Evolutionary conservation across 192 early-diverging fungal species (phyloP), one percentile per base, ranked within the genome.

Genomic region (Chytriomyces sp.): DNA sequence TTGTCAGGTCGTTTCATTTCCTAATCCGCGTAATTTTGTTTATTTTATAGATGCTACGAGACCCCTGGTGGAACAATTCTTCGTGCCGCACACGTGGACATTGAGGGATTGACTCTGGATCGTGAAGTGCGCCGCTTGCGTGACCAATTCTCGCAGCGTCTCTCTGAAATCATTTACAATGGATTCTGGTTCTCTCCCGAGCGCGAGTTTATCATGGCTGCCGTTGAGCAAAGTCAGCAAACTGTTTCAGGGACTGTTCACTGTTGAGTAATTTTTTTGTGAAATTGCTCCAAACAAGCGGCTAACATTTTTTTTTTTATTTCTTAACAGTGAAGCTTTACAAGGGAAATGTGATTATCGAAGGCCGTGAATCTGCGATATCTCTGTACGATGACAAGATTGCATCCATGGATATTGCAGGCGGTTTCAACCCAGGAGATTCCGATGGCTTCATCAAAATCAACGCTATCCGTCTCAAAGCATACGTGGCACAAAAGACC

Each of bases 371-470:
- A 76, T 94, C 94, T 67, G 80, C 76, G 59, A 86, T 85, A 69
- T 85, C 86, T 26, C 87, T 99, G 72, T 99, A 99, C 77, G 94
- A 99, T 84, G 92, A 91, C 86, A 92, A 97, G 85, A 94, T 97
- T 83, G 92, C 93, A 46, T 95, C 93, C 66, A 99, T 99, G 97
- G 95, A 98, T 83, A 85, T 82, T 47, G 83, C 87, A 46, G 87
- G 85, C n/a, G 94, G 94, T 67, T 96, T 96, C 86, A 90, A 94
- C 77, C 97, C 95, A n/a, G 72, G 81, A 49, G 96, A 96, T 80
- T 94, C 96, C 45, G 94, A 95, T 61, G 97, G 97, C 43, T 99
- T 99, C 81, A 99, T 99, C 91, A 96, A 95, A 89, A 96, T 95
- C 81, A 94, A 95, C 80, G 91, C 92, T 72, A 99, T 99, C 83